phyloP scores from a whole-genome alignment of 176 grass and related monocot species.

The Miscanthus lutarioriparius region DNA sequence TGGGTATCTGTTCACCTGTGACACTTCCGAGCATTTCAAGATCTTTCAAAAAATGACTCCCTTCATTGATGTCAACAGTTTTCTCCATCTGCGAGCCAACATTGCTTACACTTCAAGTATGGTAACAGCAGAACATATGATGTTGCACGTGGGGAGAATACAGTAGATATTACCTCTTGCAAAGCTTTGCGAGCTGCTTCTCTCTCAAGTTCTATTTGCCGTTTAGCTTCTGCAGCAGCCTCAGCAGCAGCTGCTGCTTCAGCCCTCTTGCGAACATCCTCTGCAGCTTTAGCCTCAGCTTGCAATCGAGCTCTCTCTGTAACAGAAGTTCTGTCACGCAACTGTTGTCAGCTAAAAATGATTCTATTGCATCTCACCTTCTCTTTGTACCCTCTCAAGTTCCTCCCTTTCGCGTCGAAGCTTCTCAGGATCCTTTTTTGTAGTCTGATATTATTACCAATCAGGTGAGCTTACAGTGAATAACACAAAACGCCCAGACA shows the following conservation, averaged over 20 bases:
- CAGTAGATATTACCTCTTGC: conserved; percentile 61
- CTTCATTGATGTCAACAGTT: conserved; percentile 93
- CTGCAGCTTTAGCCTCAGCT: conserved; percentile 92
- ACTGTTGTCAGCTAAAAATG: conserved; percentile 18
- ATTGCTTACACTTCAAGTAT: conserved; percentile 24
- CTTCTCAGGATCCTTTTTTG: conserved; percentile 91
- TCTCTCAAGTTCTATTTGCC: conserved; percentile 83
- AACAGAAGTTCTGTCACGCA: conserved; percentile 19
- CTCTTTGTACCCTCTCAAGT: conserved; percentile 80
- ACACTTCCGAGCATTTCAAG: conserved; percentile 81
- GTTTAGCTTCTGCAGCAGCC: conserved; percentile 81
- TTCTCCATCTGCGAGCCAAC: conserved; percentile 82
- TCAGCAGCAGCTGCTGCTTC: conserved; percentile 71
- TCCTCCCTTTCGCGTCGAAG: conserved; percentile 78
- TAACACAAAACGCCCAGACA: conserved; percentile 14
- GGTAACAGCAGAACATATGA: conserved; percentile 20
- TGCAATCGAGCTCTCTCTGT: conserved; percentile 88
- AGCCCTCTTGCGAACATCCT: conserved; percentile 70
- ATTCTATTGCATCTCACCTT: conserved; percentile 63
- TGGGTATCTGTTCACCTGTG: conserved; percentile 62
- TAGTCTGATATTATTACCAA: conserved; percentile 51
- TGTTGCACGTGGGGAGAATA: neutral
- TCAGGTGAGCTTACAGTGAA: conserved; percentile 28
- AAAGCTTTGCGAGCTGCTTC: conserved; percentile 96
- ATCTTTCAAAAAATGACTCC: conserved; percentile 79